These are phyloP conservation scores for Silene coronaria DNA, from an alignment of 179 eudicot genomes.

Conservation along the genomic window DNA sequence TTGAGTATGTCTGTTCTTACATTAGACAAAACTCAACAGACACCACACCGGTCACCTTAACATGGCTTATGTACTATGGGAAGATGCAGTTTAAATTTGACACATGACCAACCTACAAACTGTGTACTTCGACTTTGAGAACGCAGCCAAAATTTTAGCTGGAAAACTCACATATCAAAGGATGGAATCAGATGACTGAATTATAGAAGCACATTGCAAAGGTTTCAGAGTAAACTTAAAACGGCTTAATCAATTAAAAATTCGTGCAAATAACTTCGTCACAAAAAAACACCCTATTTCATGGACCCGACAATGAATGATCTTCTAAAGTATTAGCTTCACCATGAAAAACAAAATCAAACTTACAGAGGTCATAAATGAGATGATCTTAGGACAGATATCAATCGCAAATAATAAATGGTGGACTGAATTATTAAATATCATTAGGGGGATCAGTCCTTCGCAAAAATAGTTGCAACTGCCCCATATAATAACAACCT, in stretches of 20 bases:
- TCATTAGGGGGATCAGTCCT: background rate
- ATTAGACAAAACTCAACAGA: background rate
- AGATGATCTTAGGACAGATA: background rate
- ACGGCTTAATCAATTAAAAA: background rate
- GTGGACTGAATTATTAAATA: background rate
- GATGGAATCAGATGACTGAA: background rate
- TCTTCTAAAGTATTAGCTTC: background rate
- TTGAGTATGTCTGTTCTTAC: background rate
- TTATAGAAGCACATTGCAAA: background rate
- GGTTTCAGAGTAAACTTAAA: background rate
- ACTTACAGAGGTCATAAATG: constrained; percentile 3
- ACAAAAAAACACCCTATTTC: background rate
- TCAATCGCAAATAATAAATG: background rate
- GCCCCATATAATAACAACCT: background rate
- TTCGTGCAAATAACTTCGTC: background rate
- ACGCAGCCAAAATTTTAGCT: background rate
- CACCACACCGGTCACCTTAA: background rate
- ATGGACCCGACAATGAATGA: background rate
- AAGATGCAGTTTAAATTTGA: background rate
- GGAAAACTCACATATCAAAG: background rate
- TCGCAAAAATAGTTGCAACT: background rate
- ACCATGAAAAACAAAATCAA: background rate
- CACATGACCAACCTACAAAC: background rate
- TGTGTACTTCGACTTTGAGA: background rate
- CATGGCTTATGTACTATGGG: background rate